Base-by-base conservation (phyloP, 2,329 filamentous ascomycete species). In the Colletotrichum sp. region DNA sequence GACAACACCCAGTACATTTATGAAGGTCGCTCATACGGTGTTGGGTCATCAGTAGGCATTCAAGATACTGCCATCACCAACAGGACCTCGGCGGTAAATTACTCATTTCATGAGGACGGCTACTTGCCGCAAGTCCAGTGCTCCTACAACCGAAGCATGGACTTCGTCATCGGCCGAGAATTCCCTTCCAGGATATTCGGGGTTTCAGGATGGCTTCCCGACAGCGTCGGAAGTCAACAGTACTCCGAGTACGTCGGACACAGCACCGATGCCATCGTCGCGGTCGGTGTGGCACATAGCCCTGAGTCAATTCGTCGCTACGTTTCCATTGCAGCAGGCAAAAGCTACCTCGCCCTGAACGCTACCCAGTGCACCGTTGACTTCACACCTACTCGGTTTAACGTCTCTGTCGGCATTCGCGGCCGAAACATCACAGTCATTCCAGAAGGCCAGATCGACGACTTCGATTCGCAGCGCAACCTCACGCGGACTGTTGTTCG, bases 51-150 rank as follows among this genome's bases (percentile, higher is more conserved):
- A 5, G 77, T 79, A n/a, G 81, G 81, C 6, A 67, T 82, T 12
- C 71, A 71, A 9, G 77, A 78, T 13, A 71, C 65, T 8, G 52
- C 44, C 59, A 28, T 79, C 10, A 57, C 34, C 52, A 64, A 68
- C 52, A 39, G 55, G 28, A 16, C 65, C 9, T 64, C 59, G 4
- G 64, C 69, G 16, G 72, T 64, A 28, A 60, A 66, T 10, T 86
- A 85, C 75, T 72, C 76, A 12, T 86, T 82, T 49, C 78, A 83
- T 64, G 84, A 86, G 69, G 32, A 77, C 30, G 84, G 84, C n/a
- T 85, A 85, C 55, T 32, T 79, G 18, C 66, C 82, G 18, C 79
- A 80, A 13, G 83, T 84, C 9, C 79, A 77, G 3, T 86, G 84
- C 77, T 83, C 82, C 24, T 84, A 85, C 77, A 86, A 86, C 77